Evolutionary conservation across 345 rosid genomes (phyloP).

Genomic region (Fremontodendron californicum): DNA sequence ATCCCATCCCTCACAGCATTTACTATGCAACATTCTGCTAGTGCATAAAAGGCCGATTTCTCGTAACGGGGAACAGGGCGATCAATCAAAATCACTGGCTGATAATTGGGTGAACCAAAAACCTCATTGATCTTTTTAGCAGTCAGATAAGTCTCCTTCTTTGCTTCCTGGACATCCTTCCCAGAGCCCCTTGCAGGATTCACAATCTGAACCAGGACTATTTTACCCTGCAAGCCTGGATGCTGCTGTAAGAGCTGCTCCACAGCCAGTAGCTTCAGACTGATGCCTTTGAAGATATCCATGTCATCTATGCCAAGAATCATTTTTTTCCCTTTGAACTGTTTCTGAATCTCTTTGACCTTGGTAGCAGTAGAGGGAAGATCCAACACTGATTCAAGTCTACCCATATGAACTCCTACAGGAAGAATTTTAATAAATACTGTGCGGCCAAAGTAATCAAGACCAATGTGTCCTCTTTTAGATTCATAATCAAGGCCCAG

Average conservation of each 20-base stretch:
- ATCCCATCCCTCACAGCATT: slow-evolving; percentile 72
- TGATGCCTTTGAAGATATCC: slow-evolving; percentile 68
- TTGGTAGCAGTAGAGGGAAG: slow-evolving; percentile 45
- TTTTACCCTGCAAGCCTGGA: slow-evolving; percentile 39
- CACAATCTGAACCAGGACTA: slow-evolving; percentile 61
- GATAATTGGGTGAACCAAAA: slow-evolving; percentile 47
- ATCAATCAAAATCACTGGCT: slow-evolving; percentile 53
- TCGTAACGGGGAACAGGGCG: slow-evolving; percentile 53
- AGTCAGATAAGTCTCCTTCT: slow-evolving; percentile 46
- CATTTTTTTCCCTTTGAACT: slow-evolving; percentile 44
- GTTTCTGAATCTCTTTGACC: slow-evolving; percentile 45
- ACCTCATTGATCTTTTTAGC: slow-evolving; percentile 45
- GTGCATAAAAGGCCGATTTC: slow-evolving; percentile 60
- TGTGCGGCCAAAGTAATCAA: slow-evolving; percentile 63
- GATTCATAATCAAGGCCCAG: slow-evolving; percentile 64
- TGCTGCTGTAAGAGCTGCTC: slow-evolving; percentile 50
- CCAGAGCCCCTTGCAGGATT: slow-evolving; percentile 69
- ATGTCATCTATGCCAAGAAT: slow-evolving; percentile 67
- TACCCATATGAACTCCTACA: slow-evolving; percentile 59
- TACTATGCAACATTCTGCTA: slow-evolving; percentile 69
- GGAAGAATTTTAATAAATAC: slow-evolving; percentile 58
- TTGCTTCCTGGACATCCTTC: slow-evolving; percentile 61
- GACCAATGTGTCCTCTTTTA: slow-evolving; percentile 64
- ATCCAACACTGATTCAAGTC: slow-evolving; percentile 55
- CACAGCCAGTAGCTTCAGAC: slow-evolving; percentile 51